These are phyloP conservation scores for Lagenidium giganteum DNA, from an alignment of 352 stramenopile species.

Conservation along the genomic window DNA sequence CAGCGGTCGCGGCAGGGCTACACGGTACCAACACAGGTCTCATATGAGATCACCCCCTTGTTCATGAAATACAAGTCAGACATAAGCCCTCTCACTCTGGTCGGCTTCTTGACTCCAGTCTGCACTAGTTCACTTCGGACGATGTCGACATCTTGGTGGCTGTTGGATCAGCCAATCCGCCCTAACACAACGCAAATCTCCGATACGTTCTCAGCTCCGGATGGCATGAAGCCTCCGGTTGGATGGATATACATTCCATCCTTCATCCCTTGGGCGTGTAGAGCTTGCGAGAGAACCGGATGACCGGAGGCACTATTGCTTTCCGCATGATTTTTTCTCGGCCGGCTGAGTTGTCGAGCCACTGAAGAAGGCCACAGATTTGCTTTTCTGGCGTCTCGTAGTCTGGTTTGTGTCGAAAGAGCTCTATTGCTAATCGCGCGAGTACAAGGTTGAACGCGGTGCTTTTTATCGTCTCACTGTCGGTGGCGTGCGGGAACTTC, in stretches of 20 bases:
- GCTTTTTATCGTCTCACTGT: slow-evolving; percentile 68
- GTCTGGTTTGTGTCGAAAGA: slow-evolving; percentile 52
- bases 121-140: not conserved
- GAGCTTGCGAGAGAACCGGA: slow-evolving; percentile 69
- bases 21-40: too few species aligned
- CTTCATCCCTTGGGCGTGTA: slow-evolving; percentile 30
- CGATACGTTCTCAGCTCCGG: too few species aligned
- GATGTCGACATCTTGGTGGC: not conserved
- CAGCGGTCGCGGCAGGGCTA: too few species aligned
- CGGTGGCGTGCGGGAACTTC: slow-evolving; percentile 41
- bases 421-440: slow-evolving; percentile 56
- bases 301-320: slow-evolving; percentile 51
- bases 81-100: too few species aligned
- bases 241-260: too few species aligned
- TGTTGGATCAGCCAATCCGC: too few species aligned
- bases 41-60: too few species aligned
- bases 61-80: too few species aligned
- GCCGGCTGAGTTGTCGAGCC: slow-evolving; percentile 67
- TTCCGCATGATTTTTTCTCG: slow-evolving; percentile 71
- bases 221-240: too few species aligned
- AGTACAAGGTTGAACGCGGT: slow-evolving; percentile 62
- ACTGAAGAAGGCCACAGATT: slow-evolving; percentile 67
- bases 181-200: too few species aligned
- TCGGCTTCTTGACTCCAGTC: not conserved
- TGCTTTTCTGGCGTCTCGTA: slow-evolving; percentile 74